These are phyloP conservation scores for Colletotrichum limetticola DNA, from an alignment of 2,329 filamentous ascomycete species.

Conservation along the genomic window DNA sequence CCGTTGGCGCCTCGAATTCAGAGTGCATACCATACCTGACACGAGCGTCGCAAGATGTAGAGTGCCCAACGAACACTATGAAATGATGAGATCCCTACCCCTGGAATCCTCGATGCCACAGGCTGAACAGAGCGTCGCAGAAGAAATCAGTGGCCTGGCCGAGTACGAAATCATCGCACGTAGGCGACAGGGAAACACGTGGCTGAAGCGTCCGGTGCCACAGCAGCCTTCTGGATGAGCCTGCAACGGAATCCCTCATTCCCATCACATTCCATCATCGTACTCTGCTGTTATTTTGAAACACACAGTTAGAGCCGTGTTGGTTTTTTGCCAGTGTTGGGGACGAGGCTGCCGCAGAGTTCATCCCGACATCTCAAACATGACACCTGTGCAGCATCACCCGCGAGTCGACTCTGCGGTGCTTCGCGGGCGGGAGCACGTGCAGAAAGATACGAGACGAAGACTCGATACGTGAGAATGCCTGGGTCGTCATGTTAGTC, in stretches of 20 bases:
- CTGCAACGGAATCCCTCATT: background rate
- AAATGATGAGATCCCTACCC: background rate
- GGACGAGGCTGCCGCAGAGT: conserved; percentile 1
- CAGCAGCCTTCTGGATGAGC: background rate
- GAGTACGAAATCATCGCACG: background rate
- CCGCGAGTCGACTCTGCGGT: background rate
- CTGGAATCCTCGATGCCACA: background rate
- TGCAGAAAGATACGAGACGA: conserved; percentile 7
- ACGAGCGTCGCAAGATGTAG: background rate
- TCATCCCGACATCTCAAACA: conserved; percentile 15
- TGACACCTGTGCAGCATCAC: conserved; percentile 1
- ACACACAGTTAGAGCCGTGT: background rate
- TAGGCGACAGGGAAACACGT: background rate
- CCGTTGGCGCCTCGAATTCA: background rate
- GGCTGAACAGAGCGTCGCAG: background rate
- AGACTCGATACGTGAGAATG: background rate
- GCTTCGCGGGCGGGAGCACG: background rate
- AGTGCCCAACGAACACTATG: background rate
- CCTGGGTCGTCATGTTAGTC: background rate
- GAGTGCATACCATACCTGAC: background rate
- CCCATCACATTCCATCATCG: conserved; percentile 15
- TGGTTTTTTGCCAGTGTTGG: background rate
- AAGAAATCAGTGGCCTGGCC: background rate
- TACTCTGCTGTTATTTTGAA: conserved; percentile 3
- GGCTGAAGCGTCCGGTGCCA: background rate